phyloP scores from a whole-genome alignment of 257 asterid genomes.

The Linaria vulgaris region DNA sequence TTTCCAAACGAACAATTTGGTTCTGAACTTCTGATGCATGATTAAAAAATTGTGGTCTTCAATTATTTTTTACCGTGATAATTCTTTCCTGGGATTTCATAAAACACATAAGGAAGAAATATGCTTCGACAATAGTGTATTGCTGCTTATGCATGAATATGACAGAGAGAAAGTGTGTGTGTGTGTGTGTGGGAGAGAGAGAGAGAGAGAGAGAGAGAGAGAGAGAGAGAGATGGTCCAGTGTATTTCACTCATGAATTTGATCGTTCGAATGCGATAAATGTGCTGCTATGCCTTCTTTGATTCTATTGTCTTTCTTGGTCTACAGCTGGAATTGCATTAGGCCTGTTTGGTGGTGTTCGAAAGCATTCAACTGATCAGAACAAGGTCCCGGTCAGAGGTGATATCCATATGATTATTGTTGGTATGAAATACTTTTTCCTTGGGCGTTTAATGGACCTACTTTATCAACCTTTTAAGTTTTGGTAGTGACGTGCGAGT shows the following conservation, averaged over 20 bases:
- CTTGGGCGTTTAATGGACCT: conserved; percentile 17
- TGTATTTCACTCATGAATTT: conserved; percentile 16
- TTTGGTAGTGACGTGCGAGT: conserved; percentile 23
- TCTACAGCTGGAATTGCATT: conserved; percentile 81
- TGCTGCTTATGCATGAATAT: conserved; percentile 20
- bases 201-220: too few relatives aligned
- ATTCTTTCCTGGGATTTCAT: conserved; percentile 1
- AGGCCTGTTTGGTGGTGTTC: conserved; percentile 86
- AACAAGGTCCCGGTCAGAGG: conserved; percentile 99
- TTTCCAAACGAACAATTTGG: conserved; percentile 4
- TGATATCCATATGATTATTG: conserved; percentile 86
- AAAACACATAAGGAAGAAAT: neutral
- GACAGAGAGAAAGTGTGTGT: too few relatives aligned
- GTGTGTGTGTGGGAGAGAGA: neutral
- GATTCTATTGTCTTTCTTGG: conserved; percentile 24
- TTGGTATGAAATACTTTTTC: conserved; percentile 54
- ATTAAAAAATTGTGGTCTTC: neutral
- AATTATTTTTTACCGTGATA: conserved; percentile 2
- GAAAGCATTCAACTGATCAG: conserved; percentile 91
- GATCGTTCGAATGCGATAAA: conserved; percentile 11
- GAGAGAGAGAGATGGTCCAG: conserved; percentile 7
- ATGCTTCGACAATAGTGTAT: conserved; percentile 17
- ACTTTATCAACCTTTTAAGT: conserved; percentile 13
- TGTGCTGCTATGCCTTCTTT: conserved; percentile 5
- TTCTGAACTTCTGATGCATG: neutral